Evolutionary conservation across 31 red algal genomes (phyloP).

Genomic region (Bonnemaisonia californica): DNA sequence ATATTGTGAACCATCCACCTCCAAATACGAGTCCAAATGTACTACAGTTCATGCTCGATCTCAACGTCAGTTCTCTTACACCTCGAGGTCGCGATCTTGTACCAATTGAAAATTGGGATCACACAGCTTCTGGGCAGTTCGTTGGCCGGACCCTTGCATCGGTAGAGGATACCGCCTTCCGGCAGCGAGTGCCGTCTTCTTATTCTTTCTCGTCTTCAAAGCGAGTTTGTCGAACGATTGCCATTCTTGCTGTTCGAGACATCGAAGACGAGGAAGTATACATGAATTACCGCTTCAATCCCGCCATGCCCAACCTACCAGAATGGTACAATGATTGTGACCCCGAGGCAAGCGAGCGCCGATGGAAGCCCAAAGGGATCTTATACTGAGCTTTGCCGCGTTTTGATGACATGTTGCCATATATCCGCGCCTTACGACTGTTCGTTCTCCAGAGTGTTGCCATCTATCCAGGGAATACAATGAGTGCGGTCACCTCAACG

Average conservation of each 20-base stretch:
- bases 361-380: conserved; percentile 30
- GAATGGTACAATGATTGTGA: conserved; percentile 67
- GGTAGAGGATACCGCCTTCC: conserved; percentile 30
- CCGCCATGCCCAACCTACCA: conserved; percentile 24
- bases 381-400: neutral
- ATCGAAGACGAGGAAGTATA: conserved; percentile 73
- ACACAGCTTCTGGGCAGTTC: neutral
- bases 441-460: no score
- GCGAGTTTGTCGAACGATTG: conserved; percentile 42
- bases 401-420: no score
- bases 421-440: no score
- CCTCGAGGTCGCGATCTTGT: conserved; percentile 11
- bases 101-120: conserved; percentile 22
- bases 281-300: conserved; percentile 89
- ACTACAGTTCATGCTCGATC: conserved; percentile 56
- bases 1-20: conserved; percentile 45
- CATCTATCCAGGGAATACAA: no score
- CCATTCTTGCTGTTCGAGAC: conserved; percentile 48
- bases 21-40: conserved; percentile 20
- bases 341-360: conserved; percentile 39
- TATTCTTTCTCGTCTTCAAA: conserved; percentile 4
- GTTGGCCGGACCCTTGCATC: neutral
- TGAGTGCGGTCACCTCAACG: no score
- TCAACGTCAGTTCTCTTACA: conserved; percentile 12
- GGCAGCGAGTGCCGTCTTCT: conserved; percentile 38